Evolutionary conservation across 2,329 filamentous ascomycete species (phyloP).

Genomic region (Byssothecium circinans): DNA sequence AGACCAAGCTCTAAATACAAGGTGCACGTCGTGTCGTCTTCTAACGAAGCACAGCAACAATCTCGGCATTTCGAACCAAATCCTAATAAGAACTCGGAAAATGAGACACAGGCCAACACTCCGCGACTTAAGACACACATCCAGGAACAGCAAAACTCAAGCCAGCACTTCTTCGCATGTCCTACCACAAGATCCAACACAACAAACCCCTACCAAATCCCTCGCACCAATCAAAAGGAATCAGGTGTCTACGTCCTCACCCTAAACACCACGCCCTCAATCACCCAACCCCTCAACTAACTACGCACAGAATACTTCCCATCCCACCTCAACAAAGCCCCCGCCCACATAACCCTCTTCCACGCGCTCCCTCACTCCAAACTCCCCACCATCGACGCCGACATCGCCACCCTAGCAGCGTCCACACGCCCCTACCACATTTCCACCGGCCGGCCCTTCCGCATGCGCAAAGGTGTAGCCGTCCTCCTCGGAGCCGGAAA

Average conservation of each 20-base stretch:
- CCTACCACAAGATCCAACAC: background rate
- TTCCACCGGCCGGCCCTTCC: slow-evolving; percentile 43
- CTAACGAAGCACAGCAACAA: no score
- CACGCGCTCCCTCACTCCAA: slow-evolving; percentile 49
- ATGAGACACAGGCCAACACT: no score
- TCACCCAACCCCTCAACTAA: slow-evolving; percentile 44
- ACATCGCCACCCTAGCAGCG: slow-evolving; percentile 31
- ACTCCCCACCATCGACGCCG: slow-evolving; percentile 38
- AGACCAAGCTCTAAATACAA: background rate
- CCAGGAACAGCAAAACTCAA: background rate
- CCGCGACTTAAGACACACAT: no score
- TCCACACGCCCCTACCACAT: slow-evolving; percentile 42
- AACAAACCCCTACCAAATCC: slow-evolving; percentile 20
- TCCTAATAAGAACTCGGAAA: no score
- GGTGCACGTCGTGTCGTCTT: background rate
- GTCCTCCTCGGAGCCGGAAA: slow-evolving; percentile 40
- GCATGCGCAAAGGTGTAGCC: slow-evolving; percentile 47
- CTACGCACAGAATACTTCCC: slow-evolving; percentile 48
- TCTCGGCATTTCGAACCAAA: no score
- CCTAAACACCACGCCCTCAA: slow-evolving; percentile 42
- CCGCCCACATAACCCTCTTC: slow-evolving; percentile 50
- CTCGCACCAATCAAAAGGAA: slow-evolving; percentile 36
- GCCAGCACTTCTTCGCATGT: background rate
- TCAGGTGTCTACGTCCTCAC: slow-evolving; percentile 49
- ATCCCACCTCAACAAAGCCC: slow-evolving; percentile 45